These are phyloP conservation scores for Talaromyces sp. DNA, from an alignment of 2,329 filamentous ascomycete species.

Conservation along the genomic window DNA sequence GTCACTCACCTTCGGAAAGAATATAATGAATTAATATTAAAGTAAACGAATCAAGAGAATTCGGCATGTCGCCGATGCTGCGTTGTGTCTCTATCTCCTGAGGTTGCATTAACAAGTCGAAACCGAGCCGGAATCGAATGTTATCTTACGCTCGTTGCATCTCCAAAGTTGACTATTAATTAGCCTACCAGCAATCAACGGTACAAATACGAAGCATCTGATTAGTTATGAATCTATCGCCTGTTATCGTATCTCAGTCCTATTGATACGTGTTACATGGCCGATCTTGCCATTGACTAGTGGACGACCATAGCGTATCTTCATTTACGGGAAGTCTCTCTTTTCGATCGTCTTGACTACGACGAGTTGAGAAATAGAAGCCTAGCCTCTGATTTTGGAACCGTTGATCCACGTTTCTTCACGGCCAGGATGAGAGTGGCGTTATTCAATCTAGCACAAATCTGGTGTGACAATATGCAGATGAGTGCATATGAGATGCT, in stretches of 20 bases:
- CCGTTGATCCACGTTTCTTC: background rate
- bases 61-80: background rate
- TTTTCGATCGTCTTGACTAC: background rate
- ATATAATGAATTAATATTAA: background rate
- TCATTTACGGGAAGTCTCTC: too few relatives aligned
- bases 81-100: background rate
- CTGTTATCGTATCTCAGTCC: background rate
- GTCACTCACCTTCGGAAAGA: background rate
- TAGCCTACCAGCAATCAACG: background rate
- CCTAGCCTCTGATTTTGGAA: background rate
- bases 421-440: background rate
- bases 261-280: background rate
- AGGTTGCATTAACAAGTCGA: background rate
- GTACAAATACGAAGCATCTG: background rate
- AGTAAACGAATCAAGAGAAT: background rate
- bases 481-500: background rate
- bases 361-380: background rate
- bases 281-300: background rate
- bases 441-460: background rate
- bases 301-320: background rate
- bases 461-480: slow-evolving; percentile 3
- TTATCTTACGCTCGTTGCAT: background rate
- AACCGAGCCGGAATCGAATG: background rate
- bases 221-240: background rate
- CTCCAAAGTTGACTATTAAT: background rate